phyloP scores from a whole-genome alignment of 129 eudicot species.

The Lonicera japonica region DNA sequence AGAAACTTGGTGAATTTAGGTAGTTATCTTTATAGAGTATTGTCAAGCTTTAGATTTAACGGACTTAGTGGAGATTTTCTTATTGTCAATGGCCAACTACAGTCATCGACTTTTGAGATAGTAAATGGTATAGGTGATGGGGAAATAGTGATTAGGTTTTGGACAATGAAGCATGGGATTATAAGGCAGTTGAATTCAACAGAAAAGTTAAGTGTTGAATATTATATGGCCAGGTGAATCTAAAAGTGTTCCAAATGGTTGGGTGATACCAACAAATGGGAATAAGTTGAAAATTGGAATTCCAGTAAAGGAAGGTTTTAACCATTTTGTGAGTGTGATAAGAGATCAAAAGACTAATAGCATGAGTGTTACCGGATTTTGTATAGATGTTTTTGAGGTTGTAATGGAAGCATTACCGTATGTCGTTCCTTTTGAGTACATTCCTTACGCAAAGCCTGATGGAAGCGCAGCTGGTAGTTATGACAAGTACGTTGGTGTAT shows the following conservation, averaged over 20 bases:
- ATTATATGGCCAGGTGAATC: conserved; percentile 53
- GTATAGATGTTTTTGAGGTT: conserved; percentile 33
- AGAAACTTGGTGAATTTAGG: not conserved
- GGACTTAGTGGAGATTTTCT: conserved; percentile 36
- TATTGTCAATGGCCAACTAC: conserved; percentile 25
- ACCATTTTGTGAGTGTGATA: conserved; percentile 23
- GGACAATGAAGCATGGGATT: conserved; percentile 19
- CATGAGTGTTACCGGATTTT: conserved; percentile 21
- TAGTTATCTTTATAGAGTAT: conserved; percentile 17
- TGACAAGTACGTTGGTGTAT: conserved; percentile 15
- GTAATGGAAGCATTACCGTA: conserved; percentile 15
- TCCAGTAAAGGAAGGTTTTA: conserved; percentile 26
- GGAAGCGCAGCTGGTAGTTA: conserved; percentile 16
- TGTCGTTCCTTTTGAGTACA: conserved; percentile 16
- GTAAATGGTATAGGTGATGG: conserved; percentile 26
- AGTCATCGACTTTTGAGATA: conserved; percentile 21
- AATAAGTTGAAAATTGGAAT: conserved; percentile 32
- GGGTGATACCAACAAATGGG: conserved; percentile 33
- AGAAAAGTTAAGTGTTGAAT: conserved; percentile 3
- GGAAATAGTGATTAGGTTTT: conserved; percentile 21
- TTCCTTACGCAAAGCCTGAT: not conserved
- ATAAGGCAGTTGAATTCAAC: conserved; percentile 1
- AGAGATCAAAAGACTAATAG: conserved; percentile 6
- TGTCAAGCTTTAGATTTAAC: conserved; percentile 12
- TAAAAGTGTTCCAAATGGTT: conserved; percentile 26